A percentile compares a stretch with the other conserved stretches of the same genome.
Evolutionary conservation across 345 rosid species (phyloP).

Genomic region (Citrus reticulata): DNA sequence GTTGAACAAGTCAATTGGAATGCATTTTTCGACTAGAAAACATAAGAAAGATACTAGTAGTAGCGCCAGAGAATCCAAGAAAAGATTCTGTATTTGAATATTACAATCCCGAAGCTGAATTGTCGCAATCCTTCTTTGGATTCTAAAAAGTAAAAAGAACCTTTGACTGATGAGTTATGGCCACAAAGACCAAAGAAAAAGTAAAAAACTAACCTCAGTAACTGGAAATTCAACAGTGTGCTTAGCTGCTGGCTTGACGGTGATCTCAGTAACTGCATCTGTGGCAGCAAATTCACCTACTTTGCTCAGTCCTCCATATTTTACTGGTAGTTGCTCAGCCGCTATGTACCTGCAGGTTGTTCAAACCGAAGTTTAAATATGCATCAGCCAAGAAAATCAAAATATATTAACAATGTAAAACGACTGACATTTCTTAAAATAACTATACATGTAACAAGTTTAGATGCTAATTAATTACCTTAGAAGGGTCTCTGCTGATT

Average conservation of each 20-base stretch:
- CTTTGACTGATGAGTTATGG: background rate
- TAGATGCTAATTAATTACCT: constrained; percentile 37
- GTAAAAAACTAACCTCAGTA: constrained; percentile 45
- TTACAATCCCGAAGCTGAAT: background rate
- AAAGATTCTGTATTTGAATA: background rate
- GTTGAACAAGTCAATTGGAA: background rate
- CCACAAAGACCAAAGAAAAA: background rate
- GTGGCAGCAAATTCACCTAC: constrained; percentile 44
- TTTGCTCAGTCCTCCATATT: constrained; percentile 59
- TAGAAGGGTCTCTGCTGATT: constrained; percentile 75
- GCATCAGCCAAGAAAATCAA: background rate
- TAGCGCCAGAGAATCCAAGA: background rate
- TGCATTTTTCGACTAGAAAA: background rate
- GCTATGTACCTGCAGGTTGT: constrained; percentile 47
- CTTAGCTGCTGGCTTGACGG: constrained; percentile 59
- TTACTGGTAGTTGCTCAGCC: constrained; percentile 62
- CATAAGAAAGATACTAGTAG: background rate
- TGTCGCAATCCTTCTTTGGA: background rate
- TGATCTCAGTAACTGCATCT: constrained; percentile 49
- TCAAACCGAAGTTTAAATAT: background rate
- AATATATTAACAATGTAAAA: background rate
- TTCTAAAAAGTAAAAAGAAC: background rate
- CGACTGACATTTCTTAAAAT: background rate
- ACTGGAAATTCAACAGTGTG: constrained; percentile 71
- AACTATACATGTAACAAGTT: background rate